Conservation (phyloP, 2,329 filamentous ascomycete species). For the Xylogone sp. region DNA sequence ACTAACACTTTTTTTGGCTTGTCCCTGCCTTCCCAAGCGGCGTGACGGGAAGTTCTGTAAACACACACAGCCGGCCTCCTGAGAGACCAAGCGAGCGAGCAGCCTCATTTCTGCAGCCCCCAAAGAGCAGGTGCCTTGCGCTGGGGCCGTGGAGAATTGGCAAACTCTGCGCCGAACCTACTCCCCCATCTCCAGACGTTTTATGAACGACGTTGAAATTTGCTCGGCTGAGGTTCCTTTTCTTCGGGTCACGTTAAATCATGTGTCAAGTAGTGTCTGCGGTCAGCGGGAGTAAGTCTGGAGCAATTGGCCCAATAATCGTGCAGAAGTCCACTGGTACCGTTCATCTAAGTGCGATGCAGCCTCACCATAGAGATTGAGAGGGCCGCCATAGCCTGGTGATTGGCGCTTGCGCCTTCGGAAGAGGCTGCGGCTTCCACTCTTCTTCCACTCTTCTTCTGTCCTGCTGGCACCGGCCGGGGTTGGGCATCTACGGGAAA, state of each 20-base stretch:
- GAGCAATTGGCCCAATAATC: constrained; percentile 12
- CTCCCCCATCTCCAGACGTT: neutral
- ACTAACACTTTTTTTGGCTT: constrained; percentile 12
- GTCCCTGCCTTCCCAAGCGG: neutral
- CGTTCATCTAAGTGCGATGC: constrained; percentile 9
- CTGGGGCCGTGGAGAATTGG: neutral
- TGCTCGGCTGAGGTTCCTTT: constrained; percentile 8
- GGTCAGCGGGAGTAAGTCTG: constrained; percentile 11
- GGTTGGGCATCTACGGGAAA: neutral
- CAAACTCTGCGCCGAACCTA: neutral
- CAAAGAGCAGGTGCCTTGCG: neutral
- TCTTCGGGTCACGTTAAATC: constrained; percentile 20
- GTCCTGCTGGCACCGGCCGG: neutral
- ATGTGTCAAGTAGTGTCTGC: constrained; percentile 21
- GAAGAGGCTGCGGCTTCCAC: constrained; percentile 1
- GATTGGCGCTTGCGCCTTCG: constrained; percentile 4
- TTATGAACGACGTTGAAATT: constrained; percentile 6
- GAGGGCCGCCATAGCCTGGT: constrained; percentile 6
- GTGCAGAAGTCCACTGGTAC: neutral
- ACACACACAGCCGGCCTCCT: neutral
- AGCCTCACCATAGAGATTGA: constrained; percentile 14
- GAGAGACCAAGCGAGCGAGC: neutral
- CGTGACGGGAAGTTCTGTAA: neutral
- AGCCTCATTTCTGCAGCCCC: constrained; percentile 1
- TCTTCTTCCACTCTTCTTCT: neutral